Evolutionary conservation across 1,139 yeast genomes (phyloP), one percentile per base, ranked within the genome.

Genomic region (Waltiozyma solani): DNA sequence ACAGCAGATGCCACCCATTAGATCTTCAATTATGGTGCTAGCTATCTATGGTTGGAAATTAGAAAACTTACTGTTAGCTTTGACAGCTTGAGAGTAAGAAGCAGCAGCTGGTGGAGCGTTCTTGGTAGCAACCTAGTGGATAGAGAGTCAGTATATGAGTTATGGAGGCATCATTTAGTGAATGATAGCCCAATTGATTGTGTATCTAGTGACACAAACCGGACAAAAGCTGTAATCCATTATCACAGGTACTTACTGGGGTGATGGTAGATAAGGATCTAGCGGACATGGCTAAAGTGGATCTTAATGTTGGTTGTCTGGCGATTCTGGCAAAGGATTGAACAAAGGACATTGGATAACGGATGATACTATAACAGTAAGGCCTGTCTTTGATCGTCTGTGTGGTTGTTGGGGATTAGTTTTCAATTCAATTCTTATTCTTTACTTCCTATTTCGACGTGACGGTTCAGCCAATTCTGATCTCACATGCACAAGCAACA

Each of bases 81-180:
- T 87, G 62, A 87, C 74, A 37, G 96, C 96, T 62, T 87, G 96
- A 34, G 95, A 83, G 64, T 89, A 89, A 17, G 95, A 77, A 40
- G 96, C 96, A 37, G 95, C 96, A 47, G 96, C 95, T 44, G 94
- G 86, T 53, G 97, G 96, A 29, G 96, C 96, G 50, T 70, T 71
- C 45, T 76, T 69, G 41, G 95, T 80, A 55, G 69, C 68, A 41
- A 77, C 74, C 79, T 73, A 41, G 20, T 14, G n/a, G 27, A 5
- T 24, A 5, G 12, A 24, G 10, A 10, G 13, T 24, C 6, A 7
- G 7, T 4, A 11, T 24, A n/a, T 24, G 10, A 24, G 26, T 24
- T 12, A 24, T n/a, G n/a, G n/a, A n/a, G n/a, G n/a, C n/a, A n/a
- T n/a, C n/a, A n/a, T n/a, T n/a, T n/a, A n/a, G n/a, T n/a, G n/a